Evolutionary conservation across 208 protist genomes (phyloP), one percentile per base, ranked within the genome.

Genomic region (Trypanosoma rangeli): DNA sequence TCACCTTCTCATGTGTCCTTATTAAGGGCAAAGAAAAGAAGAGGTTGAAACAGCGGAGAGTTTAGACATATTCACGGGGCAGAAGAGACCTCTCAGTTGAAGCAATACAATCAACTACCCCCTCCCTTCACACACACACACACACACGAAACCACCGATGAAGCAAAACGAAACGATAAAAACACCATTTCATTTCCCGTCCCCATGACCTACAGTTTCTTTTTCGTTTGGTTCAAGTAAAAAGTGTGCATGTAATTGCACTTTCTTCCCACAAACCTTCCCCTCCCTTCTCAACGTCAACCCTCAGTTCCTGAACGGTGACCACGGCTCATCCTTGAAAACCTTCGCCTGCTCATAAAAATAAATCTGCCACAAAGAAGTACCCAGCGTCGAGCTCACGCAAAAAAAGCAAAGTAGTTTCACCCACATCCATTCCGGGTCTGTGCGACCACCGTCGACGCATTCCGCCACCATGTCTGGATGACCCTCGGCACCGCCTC

Each of bases 241-340:
- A 7, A 7, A 37, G 33, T 37, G 15, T 8, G 24, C 54, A 58
- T 35, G 15, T 35, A 2, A 37, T 31, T 20, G 26, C 12, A 4
- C 26, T n/a, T 26, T 20, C 16, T 35, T 26, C 22, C 7, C 28
- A 7, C 33, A 37, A 35, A 10, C 54, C 16, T 13, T 26, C 9
- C 20, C 18, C 16, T 12, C 29, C 18, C 16, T 16, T 1, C 28
- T 15, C 22, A 15, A 16, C n/a, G 7, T 26, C 18, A 24, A 29
- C 54, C 53, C 5, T 67, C 50, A 79, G 10, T 73, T 74, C 55
- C 52, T 77, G 13, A 84, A 74, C 9, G 65, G 86, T 15, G 89
- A 92, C 89, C 89, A 94, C 48, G 89, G 89, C 70, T 94, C 89
- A 71, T 94, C 89, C 68, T 92, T 90, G 68, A 94, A 94, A 61